Evolutionary conservation across 1,284 basidiomycete genomes (phyloP).

Genomic region (Omphalotus olearius): DNA sequence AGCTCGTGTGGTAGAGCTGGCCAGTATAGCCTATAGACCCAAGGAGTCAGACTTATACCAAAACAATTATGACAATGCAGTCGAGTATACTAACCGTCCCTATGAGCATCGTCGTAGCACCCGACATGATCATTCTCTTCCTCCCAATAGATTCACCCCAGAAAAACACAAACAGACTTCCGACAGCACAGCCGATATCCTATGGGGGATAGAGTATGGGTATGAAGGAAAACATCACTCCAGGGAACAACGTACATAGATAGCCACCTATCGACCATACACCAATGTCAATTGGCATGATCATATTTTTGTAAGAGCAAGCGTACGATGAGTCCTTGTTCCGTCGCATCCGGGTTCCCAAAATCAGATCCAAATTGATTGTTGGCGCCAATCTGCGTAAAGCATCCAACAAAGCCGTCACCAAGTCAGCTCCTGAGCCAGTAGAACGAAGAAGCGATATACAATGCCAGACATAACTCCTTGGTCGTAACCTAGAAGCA

Average conservation of each 20-base stretch:
- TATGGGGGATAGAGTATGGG: conserved; percentile 11
- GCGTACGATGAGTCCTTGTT: conserved; percentile 38
- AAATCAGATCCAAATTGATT: conserved; percentile 40
- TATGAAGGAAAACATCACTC: neutral
- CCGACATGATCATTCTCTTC: conserved; percentile 39
- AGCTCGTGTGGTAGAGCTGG: conserved; percentile 34
- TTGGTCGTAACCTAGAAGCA: conserved; percentile 43
- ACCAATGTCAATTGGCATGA: neutral
- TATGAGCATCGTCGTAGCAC: conserved; percentile 39
- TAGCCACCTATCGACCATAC: conserved; percentile 19
- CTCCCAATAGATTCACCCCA: conserved; percentile 37
- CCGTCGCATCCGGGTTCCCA: conserved; percentile 32
- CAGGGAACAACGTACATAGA: conserved; percentile 19
- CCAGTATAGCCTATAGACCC: conserved; percentile 25
- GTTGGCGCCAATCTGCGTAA: conserved; percentile 32
- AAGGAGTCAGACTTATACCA: neutral
- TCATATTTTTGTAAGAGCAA: neutral
- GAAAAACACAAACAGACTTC: conserved; percentile 34
- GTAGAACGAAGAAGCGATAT: neutral
- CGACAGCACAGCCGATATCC: conserved; percentile 39
- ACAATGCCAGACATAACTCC: conserved; percentile 43
- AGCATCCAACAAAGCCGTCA: neutral
- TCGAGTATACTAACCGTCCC: conserved; percentile 30
- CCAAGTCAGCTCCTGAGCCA: conserved; percentile 8
- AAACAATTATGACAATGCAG: neutral